A percentile compares a stretch with the other conserved stretches of the same genome.
Evolutionary conservation across 75 land plant genomes (phyloP).

Genomic region (Pinus albicaulis): DNA sequence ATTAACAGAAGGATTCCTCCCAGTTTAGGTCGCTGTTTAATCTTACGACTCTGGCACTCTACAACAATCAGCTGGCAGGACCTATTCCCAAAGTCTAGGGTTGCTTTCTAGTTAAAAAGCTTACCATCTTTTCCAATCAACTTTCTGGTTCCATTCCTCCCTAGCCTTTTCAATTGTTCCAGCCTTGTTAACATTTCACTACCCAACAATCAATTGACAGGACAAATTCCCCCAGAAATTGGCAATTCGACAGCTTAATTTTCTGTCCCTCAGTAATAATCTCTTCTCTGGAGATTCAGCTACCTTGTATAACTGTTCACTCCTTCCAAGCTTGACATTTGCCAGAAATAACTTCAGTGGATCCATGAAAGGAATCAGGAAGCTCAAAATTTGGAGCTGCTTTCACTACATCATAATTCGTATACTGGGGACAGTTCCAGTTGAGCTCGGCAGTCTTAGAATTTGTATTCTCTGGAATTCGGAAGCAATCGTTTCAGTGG

Average conservation of each 20-base stretch:
- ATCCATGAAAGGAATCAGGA: conserved; percentile 32
- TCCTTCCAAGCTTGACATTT: conserved; percentile 29
- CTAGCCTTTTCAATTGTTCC: conserved; percentile 40
- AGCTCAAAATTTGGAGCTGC: conserved; percentile 23
- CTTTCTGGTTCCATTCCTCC: conserved; percentile 57
- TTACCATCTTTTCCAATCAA: conserved; percentile 32
- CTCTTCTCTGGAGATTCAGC: conserved; percentile 45
- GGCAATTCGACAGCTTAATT: conserved; percentile 41
- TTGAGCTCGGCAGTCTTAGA: conserved; percentile 49
- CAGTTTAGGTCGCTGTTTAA: conserved; percentile 38
- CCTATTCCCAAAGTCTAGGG: conserved; percentile 45
- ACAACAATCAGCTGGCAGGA: conserved; percentile 51
- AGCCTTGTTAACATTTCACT: conserved; percentile 27
- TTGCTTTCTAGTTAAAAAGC: conserved; percentile 33
- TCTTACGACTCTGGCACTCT: conserved; percentile 43
- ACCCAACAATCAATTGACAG: conserved; percentile 30
- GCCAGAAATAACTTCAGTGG: conserved; percentile 37
- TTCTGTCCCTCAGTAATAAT: conserved; percentile 34
- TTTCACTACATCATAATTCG: conserved; percentile 29
- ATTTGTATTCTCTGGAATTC: conserved; percentile 33
- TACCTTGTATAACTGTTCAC: conserved; percentile 46
- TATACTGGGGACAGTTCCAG: conserved; percentile 53
- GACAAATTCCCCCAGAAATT: conserved; percentile 44
- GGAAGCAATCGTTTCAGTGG: conserved; percentile 55
- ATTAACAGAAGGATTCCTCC: conserved; percentile 58